Percentiles rank a stretch among this genome's conserved stretches.
phyloP scores from a whole-genome alignment of 2,329 filamentous ascomycete genomes.

The Dothideomycetes sp. region DNA sequence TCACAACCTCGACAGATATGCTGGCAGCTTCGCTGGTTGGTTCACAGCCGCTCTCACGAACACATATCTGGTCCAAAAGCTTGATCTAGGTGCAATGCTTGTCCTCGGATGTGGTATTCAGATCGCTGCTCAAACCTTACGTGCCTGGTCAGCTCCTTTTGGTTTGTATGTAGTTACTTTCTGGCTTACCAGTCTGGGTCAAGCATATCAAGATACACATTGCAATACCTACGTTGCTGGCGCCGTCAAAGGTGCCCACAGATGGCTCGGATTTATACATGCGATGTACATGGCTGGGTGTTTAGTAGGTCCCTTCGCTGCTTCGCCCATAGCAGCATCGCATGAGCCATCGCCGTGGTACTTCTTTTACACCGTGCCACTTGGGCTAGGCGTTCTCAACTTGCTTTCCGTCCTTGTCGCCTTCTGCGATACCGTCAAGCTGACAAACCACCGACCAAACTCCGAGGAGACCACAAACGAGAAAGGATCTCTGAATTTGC shows the following conservation, averaged over 20 bases:
- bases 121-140: constrained; percentile 44
- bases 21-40: constrained; percentile 52
- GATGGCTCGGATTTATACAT: constrained; percentile 56
- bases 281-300: constrained; percentile 52
- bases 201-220: constrained; percentile 56
- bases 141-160: constrained; percentile 46
- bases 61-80: constrained; percentile 42
- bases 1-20: constrained; percentile 41
- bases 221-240: constrained; percentile 51
- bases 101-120: constrained; percentile 48
- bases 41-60: constrained; percentile 49
- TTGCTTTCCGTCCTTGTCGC: constrained; percentile 38
- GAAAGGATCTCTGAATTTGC: constrained; percentile 31
- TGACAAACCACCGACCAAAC: background rate
- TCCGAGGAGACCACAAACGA: background rate
- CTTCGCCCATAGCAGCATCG: constrained; percentile 1
- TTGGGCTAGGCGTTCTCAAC: constrained; percentile 46
- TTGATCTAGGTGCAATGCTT: constrained; percentile 50
- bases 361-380: constrained; percentile 47
- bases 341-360: constrained; percentile 36
- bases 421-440: constrained; percentile 40
- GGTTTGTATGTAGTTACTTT: constrained; percentile 49
- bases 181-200: constrained; percentile 49
- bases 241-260: constrained; percentile 42
- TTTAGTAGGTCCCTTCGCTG: constrained; percentile 46